A percentile compares a stretch with the other conserved stretches of the same genome.
Conservation (phyloP, 192 early-diverging fungal genomes). For the Helicostylum pulchrum region DNA sequence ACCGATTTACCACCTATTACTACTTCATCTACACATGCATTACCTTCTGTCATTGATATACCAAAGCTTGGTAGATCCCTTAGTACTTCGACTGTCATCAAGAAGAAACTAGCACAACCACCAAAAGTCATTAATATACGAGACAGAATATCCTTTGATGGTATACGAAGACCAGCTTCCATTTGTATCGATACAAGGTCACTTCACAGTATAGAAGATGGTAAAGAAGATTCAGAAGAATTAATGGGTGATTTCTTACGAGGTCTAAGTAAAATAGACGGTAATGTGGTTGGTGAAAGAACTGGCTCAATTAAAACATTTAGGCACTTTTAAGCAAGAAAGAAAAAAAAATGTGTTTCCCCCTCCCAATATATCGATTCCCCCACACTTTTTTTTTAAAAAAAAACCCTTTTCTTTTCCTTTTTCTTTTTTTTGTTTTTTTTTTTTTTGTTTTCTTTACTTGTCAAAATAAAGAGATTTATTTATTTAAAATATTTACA, state of each 20-base stretch:
- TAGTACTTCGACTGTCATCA: constrained; percentile 1
- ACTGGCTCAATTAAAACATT: no score
- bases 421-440: no score
- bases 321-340: no score
- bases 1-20: background rate
- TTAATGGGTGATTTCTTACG: constrained; percentile 36
- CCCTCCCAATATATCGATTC: no score
- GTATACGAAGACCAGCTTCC: constrained; percentile 16
- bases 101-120: background rate
- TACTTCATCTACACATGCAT: background rate
- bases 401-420: no score
- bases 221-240: constrained; percentile 13
- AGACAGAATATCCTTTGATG: constrained; percentile 8
- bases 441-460: no score
- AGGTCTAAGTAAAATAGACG: constrained; percentile 28
- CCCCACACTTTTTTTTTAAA: no score
- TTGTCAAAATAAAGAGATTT: no score
- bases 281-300: constrained; percentile 31
- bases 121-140: constrained; percentile 13
- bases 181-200: constrained; percentile 20
- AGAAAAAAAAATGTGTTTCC: no score
- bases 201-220: constrained; percentile 3
- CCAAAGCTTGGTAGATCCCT: constrained; percentile 7
- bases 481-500: no score
- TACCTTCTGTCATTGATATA: background rate